Base-by-base conservation (phyloP, 495 filamentous ascomycete species). In the Penicillium antarcticum region DNA sequence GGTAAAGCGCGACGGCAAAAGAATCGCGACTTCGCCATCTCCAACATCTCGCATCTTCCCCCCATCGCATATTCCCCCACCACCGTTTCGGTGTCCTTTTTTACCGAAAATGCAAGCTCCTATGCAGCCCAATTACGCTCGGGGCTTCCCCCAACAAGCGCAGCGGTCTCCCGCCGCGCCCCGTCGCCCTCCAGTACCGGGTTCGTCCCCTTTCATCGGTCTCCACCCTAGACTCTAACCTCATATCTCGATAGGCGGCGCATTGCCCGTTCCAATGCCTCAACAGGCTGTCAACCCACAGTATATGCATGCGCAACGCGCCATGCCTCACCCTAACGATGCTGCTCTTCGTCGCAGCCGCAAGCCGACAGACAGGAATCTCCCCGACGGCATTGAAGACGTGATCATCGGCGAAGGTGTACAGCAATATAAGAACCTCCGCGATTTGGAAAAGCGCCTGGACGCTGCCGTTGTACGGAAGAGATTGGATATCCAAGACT, bases 381-480 rank as follows among this genome's bases (percentile, higher is more conserved):
- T 99, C 16, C 92, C 95, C 45, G 91, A 96, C 51, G 91, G 88
- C 34, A 73, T 96, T 35, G 89, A 95, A 60, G 85, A 91, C 11
- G 74, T 84, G 33, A 72, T 87, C 34, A 84, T 92, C 51, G 88
- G 90, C 41, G 87, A 95, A 64, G 86, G 86, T 29, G 91, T 89
- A 16, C 74, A 84, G 60, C 81, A 89, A 52, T 99, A 99, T 70
- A 82, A 82, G 60, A 79, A 83, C 45, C 72, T 97, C 54, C 82
- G 88, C 66, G 92, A 96, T 42, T 68, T 95, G 35, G 95, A 99
- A 80, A 82, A 91, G 64, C 82, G 84, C 47, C 76, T 97, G 46
- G 95, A 99, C 74, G 89, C 91, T 18, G 87, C 89, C n/a, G 94
- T 97, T 77, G 88, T 94, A 67, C 81, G 92, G 58, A 99, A 97